A percentile compares a stretch with the other conserved stretches of the same genome.
These are phyloP conservation scores for Nakataea oryzae DNA, from an alignment of 2,329 filamentous ascomycete species.

Conservation along the genomic window DNA sequence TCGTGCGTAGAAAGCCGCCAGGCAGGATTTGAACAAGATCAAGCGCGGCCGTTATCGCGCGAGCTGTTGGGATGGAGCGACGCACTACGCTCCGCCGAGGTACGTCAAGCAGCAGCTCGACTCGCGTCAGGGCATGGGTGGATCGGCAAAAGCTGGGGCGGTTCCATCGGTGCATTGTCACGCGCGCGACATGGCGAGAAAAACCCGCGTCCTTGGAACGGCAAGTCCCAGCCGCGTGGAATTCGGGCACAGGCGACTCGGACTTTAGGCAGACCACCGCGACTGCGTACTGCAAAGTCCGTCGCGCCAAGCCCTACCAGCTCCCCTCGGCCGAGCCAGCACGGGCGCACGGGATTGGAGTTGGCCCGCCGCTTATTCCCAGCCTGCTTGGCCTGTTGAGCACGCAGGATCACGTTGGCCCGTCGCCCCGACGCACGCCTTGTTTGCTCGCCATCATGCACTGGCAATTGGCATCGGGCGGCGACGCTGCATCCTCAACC, in stretches of 20 bases:
- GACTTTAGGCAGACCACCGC: too few species aligned
- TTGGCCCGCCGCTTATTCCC: neutral
- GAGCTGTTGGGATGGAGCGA: neutral
- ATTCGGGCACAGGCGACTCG: neutral
- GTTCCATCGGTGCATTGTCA: neutral
- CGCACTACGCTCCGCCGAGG: neutral
- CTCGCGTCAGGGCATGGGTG: neutral
- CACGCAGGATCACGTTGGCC: neutral
- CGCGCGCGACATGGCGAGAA: neutral
- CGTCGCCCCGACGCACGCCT: too few species aligned
- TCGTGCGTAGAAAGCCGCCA: neutral
- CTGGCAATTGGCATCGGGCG: neutral
- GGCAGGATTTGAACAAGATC: neutral
- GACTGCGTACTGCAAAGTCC: neutral
- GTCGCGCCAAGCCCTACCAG: neutral
- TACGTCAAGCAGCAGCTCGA: neutral
- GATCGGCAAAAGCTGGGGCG: neutral
- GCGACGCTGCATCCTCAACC: too few species aligned
- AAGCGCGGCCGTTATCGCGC: neutral
- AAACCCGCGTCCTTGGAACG: neutral
- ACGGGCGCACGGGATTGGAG: neutral
- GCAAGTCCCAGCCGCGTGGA: neutral
- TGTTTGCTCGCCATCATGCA: too few species aligned
- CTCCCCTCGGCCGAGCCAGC: neutral
- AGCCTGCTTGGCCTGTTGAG: neutral